Evolutionary conservation across 1,284 basidiomycete genomes (phyloP).

Genomic region (Papiliotrema terrestris): DNA sequence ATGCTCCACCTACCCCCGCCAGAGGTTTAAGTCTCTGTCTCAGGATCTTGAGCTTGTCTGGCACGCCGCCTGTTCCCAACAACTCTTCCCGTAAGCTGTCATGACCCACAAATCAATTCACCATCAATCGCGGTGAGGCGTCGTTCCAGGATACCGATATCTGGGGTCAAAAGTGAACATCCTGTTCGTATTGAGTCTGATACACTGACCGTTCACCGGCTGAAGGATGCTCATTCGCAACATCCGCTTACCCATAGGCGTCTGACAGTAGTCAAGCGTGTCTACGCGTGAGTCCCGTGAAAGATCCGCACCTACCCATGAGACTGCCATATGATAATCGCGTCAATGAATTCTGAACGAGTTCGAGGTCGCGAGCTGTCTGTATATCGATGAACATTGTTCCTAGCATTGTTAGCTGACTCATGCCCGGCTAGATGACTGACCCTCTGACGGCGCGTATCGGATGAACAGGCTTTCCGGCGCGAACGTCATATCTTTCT

Average conservation of each 20-base stretch:
- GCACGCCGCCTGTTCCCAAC: neutral
- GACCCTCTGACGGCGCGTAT: constrained; percentile 66
- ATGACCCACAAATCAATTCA: constrained; percentile 19
- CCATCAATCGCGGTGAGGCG: constrained; percentile 82
- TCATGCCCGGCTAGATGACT: neutral
- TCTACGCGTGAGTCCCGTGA: constrained; percentile 33
- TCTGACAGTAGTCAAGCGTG: constrained; percentile 73
- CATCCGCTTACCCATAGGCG: constrained; percentile 78
- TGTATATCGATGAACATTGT: constrained; percentile 91
- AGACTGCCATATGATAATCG: constrained; percentile 65
- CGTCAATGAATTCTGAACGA: constrained; percentile 68
- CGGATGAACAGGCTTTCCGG: constrained; percentile 70
- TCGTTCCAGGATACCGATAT: constrained; percentile 64
- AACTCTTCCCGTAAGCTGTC: constrained; percentile 12
- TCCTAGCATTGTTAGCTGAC: constrained; percentile 51
- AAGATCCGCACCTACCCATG: constrained; percentile 59
- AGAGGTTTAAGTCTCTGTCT: neutral
- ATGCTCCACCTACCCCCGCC: neutral
- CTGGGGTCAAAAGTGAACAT: constrained; percentile 45
- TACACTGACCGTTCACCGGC: constrained; percentile 64
- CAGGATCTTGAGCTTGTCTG: constrained; percentile 3
- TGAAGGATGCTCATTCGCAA: constrained; percentile 77
- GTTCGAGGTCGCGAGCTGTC: constrained; percentile 78
- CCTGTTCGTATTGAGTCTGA: neutral
- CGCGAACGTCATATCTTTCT: constrained; percentile 65